These are phyloP conservation scores for Arctostaphylos glauca DNA, from an alignment of 148 eudicot genomes.

Conservation along the genomic window DNA sequence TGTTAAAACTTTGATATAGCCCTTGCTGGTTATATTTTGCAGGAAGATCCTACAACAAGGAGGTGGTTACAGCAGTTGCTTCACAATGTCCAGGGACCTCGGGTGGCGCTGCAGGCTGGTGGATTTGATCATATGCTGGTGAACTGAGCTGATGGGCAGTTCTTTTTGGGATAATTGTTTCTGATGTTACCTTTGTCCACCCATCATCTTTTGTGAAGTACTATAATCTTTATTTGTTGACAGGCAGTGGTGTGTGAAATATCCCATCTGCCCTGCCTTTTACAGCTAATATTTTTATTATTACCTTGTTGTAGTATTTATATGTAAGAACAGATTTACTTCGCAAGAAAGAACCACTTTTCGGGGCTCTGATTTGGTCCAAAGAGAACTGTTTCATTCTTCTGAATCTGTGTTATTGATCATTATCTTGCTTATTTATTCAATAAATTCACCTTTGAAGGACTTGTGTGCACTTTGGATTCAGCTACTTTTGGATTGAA, in stretches of 20 bases:
- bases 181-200: not conserved
- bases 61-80: conserved; percentile 88
- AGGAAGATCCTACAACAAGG: conserved; percentile 93
- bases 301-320: not conserved
- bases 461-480: no score
- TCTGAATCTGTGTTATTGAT: conserved; percentile 38
- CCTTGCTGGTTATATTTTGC: conserved; percentile 24
- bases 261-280: not conserved
- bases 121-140: conserved; percentile 69
- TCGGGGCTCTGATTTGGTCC: not conserved
- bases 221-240: not conserved
- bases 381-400: not conserved
- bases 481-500: not conserved
- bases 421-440: not conserved
- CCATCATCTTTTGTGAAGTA: not conserved
- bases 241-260: not conserved
- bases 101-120: conserved; percentile 63
- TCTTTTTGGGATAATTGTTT: not conserved
- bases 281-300: not conserved
- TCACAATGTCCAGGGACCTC: conserved; percentile 62
- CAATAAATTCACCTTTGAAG: not conserved
- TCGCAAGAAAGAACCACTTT: not conserved
- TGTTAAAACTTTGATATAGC: not conserved
- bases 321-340: not conserved
- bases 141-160: conserved; percentile 16